phyloP scores from a whole-genome alignment of 345 rosid species.

The Triadica sebifera region DNA sequence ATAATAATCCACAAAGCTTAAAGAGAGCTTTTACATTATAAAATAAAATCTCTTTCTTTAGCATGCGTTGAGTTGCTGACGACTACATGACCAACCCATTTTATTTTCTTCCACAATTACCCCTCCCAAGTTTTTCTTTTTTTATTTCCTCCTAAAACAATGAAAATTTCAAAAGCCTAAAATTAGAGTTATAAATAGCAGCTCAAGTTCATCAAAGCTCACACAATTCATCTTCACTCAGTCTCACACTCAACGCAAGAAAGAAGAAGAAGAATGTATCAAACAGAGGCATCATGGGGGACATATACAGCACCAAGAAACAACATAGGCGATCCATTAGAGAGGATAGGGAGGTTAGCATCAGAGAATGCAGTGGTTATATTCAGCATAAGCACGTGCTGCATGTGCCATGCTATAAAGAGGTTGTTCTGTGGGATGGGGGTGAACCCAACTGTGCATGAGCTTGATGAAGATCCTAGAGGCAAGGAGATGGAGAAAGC shows the following conservation, averaged over 20 bases:
- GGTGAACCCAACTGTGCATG: slow-evolving; percentile 83
- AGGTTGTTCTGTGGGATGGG: slow-evolving; percentile 88
- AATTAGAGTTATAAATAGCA: too few species aligned
- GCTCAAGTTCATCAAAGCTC: too few species aligned
- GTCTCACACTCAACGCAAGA: slow-evolving; percentile 15
- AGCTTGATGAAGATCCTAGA: slow-evolving; percentile 76
- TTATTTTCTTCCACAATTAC: not conserved
- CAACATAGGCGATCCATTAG: slow-evolving; percentile 39
- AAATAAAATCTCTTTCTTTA: not conserved
- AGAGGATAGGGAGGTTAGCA: slow-evolving; percentile 62
- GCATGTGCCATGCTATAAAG: slow-evolving; percentile 96
- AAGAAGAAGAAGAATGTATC: slow-evolving; percentile 41
- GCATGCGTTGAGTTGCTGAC: slow-evolving; percentile 35
- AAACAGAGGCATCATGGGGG: slow-evolving; percentile 53
- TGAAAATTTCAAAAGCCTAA: too few species aligned
- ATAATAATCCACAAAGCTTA: not conserved
- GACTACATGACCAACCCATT: slow-evolving; percentile 11
- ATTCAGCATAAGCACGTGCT: slow-evolving; percentile 83
- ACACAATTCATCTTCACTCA: slow-evolving; percentile 4
- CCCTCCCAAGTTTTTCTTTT: not conserved
- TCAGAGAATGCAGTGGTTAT: slow-evolving; percentile 89
- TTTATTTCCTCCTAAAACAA: too few species aligned
- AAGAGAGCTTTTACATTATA: too few species aligned
- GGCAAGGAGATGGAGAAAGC: slow-evolving; percentile 71
- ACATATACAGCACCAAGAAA: slow-evolving; percentile 35